Evolutionary conservation across 2,329 filamentous ascomycete species (phyloP), one percentile per base, ranked within the genome.

Genomic region (Lecanosticta acicola): DNA sequence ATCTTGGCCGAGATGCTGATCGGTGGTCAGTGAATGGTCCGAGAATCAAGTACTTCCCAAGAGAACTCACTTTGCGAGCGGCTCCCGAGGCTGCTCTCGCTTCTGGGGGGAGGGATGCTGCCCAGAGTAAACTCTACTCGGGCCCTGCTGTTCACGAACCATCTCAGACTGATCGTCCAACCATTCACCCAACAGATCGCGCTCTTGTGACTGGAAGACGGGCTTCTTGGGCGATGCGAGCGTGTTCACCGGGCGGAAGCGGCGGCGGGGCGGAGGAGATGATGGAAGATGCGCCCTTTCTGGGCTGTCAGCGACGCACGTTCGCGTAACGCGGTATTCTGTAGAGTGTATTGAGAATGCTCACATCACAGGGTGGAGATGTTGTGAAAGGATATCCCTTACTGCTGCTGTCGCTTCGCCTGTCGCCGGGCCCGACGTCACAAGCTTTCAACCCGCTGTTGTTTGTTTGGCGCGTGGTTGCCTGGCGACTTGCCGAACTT

Each of bases 1-100:
- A 64, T 60, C 44, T 57, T 62, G 7, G 58, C 59, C 40, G 55
- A 61, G 43, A 63, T 63, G 49, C 51, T 53, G 32, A 10, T 17
- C 14, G 35, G 9, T n/a, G 24, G 10, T 16, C 16, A 36, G 32
- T 24, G 18, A n/a, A 17, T 18, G 11, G 4, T 8, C 5, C 4
- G 32, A 34, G 32, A 34, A n/a, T 32, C 9, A n/a, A n/a, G n/a
- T n/a, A n/a, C n/a, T n/a, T n/a, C n/a, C n/a, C n/a, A n/a, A 29
- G 9, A 26, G 11, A 13, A 20, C 41, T 26, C 19, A 44, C 41
- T 61, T 62, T 20, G 59, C 59, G 11, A 62, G 54, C 3, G 59
- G 57, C 21, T 48, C 49, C 9, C 59, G 48, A 2, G 49, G 41
- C 32, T 41, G 43, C 4, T 46, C 41, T 10, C 44, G 43, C 45